Percentiles rank a stretch among this genome's conserved stretches.
These are phyloP conservation scores for Triticum dicoccoides DNA, from an alignment of 176 grass and related monocot genomes.

Conservation along the genomic window DNA sequence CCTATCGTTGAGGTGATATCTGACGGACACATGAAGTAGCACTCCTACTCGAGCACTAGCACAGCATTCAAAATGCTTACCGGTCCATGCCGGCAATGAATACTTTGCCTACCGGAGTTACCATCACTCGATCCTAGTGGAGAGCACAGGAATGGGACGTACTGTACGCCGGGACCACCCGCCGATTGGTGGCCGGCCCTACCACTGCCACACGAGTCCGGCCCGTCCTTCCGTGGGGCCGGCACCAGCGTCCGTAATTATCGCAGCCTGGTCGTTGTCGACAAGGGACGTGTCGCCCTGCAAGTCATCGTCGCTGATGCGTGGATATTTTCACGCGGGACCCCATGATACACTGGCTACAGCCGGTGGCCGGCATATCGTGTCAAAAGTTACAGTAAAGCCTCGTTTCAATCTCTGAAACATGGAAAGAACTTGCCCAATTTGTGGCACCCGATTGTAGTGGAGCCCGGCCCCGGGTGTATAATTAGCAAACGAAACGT, in stretches of 20 bases:
- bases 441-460: not conserved
- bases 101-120: conserved; percentile 9
- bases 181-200: not conserved
- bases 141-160: not conserved
- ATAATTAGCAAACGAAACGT: not conserved
- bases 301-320: not conserved
- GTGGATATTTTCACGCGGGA: not conserved
- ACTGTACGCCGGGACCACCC: not conserved
- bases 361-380: too few relatives aligned
- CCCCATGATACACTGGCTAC: not conserved
- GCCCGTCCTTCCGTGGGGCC: not conserved
- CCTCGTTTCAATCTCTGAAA: too few relatives aligned
- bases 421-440: not conserved
- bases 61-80: not conserved
- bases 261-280: conserved; percentile 32
- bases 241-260: conserved; percentile 39
- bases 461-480: not conserved
- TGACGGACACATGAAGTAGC: not conserved
- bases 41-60: not conserved
- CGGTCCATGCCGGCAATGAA: not conserved
- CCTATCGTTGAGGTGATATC: not conserved
- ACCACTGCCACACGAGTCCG: not conserved
- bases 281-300: conserved; percentile 21
- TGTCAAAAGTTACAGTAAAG: too few relatives aligned
- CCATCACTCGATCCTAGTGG: not conserved